A percentile compares a stretch with the other conserved stretches of the same genome.
Evolutionary conservation across 2,329 filamentous ascomycete genomes (phyloP).

Genomic region (Pseudogymnoascus sp.): DNA sequence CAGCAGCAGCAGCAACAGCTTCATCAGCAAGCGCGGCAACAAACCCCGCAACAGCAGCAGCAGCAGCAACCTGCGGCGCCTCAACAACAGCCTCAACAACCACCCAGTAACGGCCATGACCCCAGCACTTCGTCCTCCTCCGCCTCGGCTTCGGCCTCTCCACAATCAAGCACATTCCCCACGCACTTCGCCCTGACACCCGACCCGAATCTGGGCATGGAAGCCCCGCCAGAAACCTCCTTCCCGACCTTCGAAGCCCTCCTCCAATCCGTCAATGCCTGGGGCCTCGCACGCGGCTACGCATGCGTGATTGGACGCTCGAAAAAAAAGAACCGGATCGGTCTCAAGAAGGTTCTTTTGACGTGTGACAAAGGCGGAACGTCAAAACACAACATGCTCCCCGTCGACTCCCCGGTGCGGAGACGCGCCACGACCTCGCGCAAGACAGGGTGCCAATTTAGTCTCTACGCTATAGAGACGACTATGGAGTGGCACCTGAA

Average conservation of each 20-base stretch:
- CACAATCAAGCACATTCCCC: not conserved
- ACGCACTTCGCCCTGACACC: not conserved
- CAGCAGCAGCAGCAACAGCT: slow-evolving; percentile 29
- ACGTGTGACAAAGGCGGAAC: slow-evolving; percentile 60
- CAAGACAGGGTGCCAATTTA: slow-evolving; percentile 61
- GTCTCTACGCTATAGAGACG: slow-evolving; percentile 63
- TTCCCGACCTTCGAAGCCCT: slow-evolving; percentile 58
- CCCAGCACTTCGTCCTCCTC: slow-evolving; percentile 1
- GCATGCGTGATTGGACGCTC: slow-evolving; percentile 61
- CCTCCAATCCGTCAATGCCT: slow-evolving; percentile 55
- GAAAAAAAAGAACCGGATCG: slow-evolving; percentile 56
- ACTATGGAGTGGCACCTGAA: slow-evolving; percentile 60
- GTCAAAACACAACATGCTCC: slow-evolving; percentile 44
- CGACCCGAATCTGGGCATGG: not conserved
- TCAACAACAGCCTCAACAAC: slow-evolving; percentile 21
- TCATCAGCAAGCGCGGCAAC: slow-evolving; percentile 28
- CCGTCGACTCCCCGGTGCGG: slow-evolving; percentile 37
- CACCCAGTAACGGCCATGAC: slow-evolving; percentile 17
- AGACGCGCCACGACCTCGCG: slow-evolving; percentile 61
- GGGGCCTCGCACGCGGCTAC: slow-evolving; percentile 60
- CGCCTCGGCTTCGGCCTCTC: not conserved
- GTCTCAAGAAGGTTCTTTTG: slow-evolving; percentile 59
- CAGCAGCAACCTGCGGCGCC: slow-evolving; percentile 24
- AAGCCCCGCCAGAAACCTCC: slow-evolving; percentile 51
- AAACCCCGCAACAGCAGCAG: slow-evolving; percentile 28